Conservation (phyloP, 441 rosid genomes). For the Gossypium aridum region DNA sequence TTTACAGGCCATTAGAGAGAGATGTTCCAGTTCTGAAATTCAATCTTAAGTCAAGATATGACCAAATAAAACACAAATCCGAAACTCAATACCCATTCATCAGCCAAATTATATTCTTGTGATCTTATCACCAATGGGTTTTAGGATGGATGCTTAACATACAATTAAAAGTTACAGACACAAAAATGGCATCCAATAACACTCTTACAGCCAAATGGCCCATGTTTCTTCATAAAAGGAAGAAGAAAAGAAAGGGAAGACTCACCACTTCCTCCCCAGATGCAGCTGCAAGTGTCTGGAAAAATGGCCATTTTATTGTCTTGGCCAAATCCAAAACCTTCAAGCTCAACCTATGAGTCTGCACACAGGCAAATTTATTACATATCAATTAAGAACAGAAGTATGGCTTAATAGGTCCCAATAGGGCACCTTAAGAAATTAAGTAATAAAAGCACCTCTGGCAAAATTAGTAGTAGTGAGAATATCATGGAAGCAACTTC, state of each 20-base stretch:
- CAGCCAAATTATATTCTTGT: not conserved
- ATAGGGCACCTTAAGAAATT: not conserved
- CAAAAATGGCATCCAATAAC: not conserved
- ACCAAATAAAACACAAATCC: slow-evolving; percentile 1
- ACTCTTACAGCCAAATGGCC: not conserved
- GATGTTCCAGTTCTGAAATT: not conserved
- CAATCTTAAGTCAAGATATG: not conserved
- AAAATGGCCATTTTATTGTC: slow-evolving; percentile 63
- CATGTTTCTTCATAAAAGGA: not conserved
- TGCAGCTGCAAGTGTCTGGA: slow-evolving; percentile 39
- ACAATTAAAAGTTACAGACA: not conserved
- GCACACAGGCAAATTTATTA: slow-evolving; percentile 19
- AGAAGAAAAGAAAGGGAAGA: not conserved
- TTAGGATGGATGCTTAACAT: not conserved
- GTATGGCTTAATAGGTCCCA: not conserved
- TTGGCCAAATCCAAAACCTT: slow-evolving; percentile 55
- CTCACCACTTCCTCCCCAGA: slow-evolving; percentile 47
- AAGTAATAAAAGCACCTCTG: slow-evolving; percentile 44
- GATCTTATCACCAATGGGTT: not conserved
- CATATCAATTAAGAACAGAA: not conserved
- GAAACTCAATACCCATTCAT: not conserved
- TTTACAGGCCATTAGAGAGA: not conserved
- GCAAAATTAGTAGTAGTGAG: slow-evolving; percentile 66
- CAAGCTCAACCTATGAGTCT: slow-evolving; percentile 72
- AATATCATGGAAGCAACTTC: slow-evolving; percentile 72